Base-by-base conservation (phyloP, 163 green algal genomes). In the Volvox carteri region DNA sequence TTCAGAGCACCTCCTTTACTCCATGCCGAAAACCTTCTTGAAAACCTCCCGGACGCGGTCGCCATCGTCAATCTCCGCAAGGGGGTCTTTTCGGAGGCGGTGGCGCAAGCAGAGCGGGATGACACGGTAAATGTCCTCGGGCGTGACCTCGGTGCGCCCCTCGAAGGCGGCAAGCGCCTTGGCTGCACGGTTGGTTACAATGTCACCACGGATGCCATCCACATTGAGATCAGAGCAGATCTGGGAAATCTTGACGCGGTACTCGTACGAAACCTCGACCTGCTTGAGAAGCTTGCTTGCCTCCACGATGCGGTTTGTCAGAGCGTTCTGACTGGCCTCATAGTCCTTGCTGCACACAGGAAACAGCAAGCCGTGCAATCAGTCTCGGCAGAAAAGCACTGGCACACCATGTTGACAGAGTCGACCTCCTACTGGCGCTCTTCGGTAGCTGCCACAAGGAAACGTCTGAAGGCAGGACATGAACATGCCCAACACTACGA, bases 201-300 rank as follows among this genome's bases (percentile, higher is more conserved):
- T 98, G 96, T 99, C 97, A 7, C 97, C 97, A 54, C 97, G 97
- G 81, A 99, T 96, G 87, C 97, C 97, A 89, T 99, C 97, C 48
- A 99, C 95, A 87, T 99, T 95, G 30, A 99, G 93, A 70, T 96
- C 90, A 56, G 84, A 93, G 90, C 94, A 96, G 68, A 94, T 90
- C 88, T 94, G 91, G 65, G 90, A 95, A 88, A 97, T 96, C 93
- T 97, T 97, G 44, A 97, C 93, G 52, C 95, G 88, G 87, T 94
- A 96, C 78, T 97, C 93, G 84, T 96, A 96, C 48, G 88, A 60
- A 14, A 95, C 92, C 19, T 89, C 52, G 14, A 86, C 90, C 79
- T 91, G 78, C 85, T 95, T 95, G 39, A 98, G 93, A 76, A 90
- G 89, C 89, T 94, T 85, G 33, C 92, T 91, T 19, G 96, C 96